Conservation (phyloP, 176 grass and related monocot genomes). For the Carex parvula region DNA sequence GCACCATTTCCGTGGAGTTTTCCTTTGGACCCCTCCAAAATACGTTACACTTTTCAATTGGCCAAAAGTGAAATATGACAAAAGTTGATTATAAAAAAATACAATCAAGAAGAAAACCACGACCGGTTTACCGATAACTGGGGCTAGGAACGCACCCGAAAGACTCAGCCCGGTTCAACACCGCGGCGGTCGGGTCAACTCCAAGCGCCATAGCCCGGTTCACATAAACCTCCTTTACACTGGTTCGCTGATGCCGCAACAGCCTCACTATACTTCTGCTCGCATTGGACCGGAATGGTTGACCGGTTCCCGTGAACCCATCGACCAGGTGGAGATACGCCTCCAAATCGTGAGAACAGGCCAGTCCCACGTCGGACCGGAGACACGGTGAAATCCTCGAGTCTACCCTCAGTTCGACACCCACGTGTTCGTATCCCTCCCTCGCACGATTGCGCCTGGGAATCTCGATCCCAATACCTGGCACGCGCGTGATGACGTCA, state of each 20-base stretch:
- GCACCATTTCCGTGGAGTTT: neutral
- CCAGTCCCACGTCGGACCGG: slow-evolving; percentile 53
- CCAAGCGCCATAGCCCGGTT: slow-evolving; percentile 51
- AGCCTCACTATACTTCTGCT: slow-evolving; percentile 58
- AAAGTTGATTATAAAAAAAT: neutral
- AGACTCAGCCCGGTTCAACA: slow-evolving; percentile 4
- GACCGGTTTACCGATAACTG: neutral
- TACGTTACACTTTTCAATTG: neutral
- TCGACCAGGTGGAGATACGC: slow-evolving; percentile 91
- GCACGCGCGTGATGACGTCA: slow-evolving; percentile 80
- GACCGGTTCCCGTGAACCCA: slow-evolving; percentile 66
- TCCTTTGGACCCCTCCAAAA: neutral
- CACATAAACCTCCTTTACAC: slow-evolving; percentile 78
- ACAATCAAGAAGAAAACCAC: neutral
- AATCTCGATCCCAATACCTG: slow-evolving; percentile 36
- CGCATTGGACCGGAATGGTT: slow-evolving; percentile 64
- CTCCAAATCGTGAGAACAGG: slow-evolving; percentile 82
- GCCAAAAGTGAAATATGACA: neutral
- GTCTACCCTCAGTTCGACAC: slow-evolving; percentile 66
- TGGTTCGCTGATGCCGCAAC: slow-evolving; percentile 56
- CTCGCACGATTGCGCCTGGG: slow-evolving; percentile 31
- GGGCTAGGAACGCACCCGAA: slow-evolving; percentile 19
- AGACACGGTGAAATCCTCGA: slow-evolving; percentile 69
- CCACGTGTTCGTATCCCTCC: slow-evolving; percentile 62
- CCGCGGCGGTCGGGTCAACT: slow-evolving; percentile 48